phyloP scores from a whole-genome alignment of 768 basidiomycete genomes.

The Mycena haematopus region DNA sequence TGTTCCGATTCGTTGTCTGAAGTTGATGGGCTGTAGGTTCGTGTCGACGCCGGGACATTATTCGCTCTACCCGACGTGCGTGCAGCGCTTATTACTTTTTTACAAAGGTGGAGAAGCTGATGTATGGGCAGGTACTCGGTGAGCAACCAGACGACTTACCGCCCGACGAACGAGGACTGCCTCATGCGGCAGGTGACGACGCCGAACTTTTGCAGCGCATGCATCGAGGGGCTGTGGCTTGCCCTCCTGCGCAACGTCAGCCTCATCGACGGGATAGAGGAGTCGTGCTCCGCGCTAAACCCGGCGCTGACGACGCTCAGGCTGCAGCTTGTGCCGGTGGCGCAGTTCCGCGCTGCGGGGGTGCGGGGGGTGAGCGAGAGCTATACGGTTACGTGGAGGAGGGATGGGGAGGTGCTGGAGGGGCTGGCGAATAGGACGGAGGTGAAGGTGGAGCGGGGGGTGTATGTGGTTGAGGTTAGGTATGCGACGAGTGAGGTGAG shows the following conservation, averaged over 20 bases:
- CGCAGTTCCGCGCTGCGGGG: conserved; percentile 52
- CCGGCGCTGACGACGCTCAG: conserved; percentile 37
- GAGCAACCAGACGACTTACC: conserved; percentile 68
- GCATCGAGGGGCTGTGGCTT: conserved; percentile 77
- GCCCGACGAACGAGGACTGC: conserved; percentile 86
- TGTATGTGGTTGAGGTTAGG: conserved; percentile 52
- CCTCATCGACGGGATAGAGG: conserved; percentile 63
- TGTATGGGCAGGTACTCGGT: conserved; percentile 59
- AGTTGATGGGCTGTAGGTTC: conserved; percentile 55
- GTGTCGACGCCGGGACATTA: conserved; percentile 61
- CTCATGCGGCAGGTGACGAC: conserved; percentile 78
- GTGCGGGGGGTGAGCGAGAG: conserved; percentile 46
- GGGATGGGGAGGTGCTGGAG: conserved; percentile 50
- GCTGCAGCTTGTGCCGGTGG: conserved; percentile 66
- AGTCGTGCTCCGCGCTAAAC: conserved; percentile 41
- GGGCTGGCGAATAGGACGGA: conserved; percentile 57
- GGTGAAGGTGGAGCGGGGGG: conserved; percentile 49
- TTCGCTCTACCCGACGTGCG: conserved; percentile 77
- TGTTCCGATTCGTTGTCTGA: conserved; percentile 1
- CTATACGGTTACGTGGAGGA: conserved; percentile 64
- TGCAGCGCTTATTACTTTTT: conserved; percentile 3
- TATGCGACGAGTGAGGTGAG: conserved; percentile 66
- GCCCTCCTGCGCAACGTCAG: conserved; percentile 62
- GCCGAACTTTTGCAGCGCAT: conserved; percentile 78
- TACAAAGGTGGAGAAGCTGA: not conserved